Conservation (phyloP, 2,329 filamentous ascomycete species). For the Tolypocladium nubicola region DNA sequence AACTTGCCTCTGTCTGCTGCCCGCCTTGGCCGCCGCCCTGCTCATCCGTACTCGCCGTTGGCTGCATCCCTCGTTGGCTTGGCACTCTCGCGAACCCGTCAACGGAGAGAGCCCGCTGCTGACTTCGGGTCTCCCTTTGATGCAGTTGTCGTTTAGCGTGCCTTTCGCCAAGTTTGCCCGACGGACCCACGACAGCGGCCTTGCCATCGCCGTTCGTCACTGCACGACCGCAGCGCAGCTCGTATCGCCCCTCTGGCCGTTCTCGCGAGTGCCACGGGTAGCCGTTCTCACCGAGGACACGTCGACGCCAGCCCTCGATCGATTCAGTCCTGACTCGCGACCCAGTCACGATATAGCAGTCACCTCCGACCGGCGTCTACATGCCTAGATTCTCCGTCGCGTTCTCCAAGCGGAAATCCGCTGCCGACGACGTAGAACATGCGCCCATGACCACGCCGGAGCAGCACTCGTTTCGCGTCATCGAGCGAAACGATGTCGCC, state of each 20-base stretch:
- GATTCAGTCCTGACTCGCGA: neutral
- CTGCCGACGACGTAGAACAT: conserved; percentile 45
- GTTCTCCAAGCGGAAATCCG: conserved; percentile 50
- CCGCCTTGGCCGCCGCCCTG: neutral
- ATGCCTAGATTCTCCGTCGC: conserved; percentile 54
- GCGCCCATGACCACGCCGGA: conserved; percentile 28
- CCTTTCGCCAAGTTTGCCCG: neutral
- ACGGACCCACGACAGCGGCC: neutral
- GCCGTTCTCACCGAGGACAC: neutral
- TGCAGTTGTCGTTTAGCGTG: conserved; percentile 16
- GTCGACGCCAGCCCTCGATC: neutral
- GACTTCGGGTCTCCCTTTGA: conserved; percentile 3
- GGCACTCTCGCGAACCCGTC: neutral
- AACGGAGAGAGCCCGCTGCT: neutral
- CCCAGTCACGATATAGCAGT: neutral
- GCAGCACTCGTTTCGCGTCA: conserved; percentile 46
- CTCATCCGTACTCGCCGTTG: neutral
- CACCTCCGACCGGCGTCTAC: conserved; percentile 22
- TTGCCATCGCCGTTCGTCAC: neutral
- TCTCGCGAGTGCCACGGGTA: neutral
- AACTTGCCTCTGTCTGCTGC: conserved; percentile 1
- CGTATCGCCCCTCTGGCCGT: neutral
- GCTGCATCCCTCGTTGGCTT: neutral
- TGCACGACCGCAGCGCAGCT: conserved; percentile 2
- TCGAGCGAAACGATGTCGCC: conserved; percentile 39